phyloP scores from a whole-genome alignment of 345 rosid species.

The Geranium brycei region DNA sequence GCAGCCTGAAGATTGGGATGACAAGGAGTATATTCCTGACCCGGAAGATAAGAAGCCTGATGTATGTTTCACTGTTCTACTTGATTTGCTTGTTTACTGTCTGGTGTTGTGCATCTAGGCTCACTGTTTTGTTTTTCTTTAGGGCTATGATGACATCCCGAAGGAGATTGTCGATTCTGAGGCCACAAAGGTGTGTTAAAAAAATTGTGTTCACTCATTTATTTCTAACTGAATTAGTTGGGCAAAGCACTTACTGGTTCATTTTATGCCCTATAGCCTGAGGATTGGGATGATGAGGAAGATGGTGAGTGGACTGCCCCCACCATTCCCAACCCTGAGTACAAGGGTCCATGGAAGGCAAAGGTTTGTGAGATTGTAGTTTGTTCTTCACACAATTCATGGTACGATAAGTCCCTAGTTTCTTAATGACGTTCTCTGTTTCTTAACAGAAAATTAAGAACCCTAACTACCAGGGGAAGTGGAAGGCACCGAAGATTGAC shows the following conservation, averaged over 20 bases:
- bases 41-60: conserved; percentile 41
- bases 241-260: background rate
- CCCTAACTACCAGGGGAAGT: conserved; percentile 86
- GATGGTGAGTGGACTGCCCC: conserved; percentile 99
- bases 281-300: conserved; percentile 99
- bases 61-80: conserved; percentile 11
- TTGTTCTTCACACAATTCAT: background rate
- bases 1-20: conserved; percentile 51
- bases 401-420: background rate
- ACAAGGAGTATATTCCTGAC: conserved; percentile 34
- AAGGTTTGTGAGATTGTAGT: conserved; percentile 42
- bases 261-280: conserved; percentile 39
- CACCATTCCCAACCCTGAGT: conserved; percentile 88
- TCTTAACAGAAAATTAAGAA: conserved; percentile 79
- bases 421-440: conserved; percentile 1
- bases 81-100: background rate
- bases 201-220: background rate
- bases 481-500: conserved; percentile 95
- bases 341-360: conserved; percentile 87
- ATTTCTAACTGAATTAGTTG: background rate
- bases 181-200: conserved; percentile 14
- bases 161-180: conserved; percentile 32
- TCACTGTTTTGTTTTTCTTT: background rate
- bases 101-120: background rate
- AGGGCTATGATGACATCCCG: conserved; percentile 38